Conservation (phyloP, 805 yeast species). For the Pichia deserticola region DNA sequence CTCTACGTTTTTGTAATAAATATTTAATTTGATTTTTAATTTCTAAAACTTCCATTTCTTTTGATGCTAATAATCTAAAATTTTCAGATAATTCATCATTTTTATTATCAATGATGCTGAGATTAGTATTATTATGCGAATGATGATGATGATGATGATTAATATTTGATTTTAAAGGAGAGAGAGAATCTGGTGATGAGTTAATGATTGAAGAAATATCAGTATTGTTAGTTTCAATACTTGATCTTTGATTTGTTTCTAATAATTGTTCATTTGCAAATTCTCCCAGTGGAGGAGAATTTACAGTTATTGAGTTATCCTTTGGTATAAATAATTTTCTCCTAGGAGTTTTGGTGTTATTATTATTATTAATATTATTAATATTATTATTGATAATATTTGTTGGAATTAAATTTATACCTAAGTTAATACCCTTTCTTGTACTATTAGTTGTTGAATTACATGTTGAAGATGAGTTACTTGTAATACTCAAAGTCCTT, state of each 20-base stretch:
- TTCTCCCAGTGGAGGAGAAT: slow-evolving; percentile 1
- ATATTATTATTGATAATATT: not conserved
- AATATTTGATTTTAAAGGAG: not conserved
- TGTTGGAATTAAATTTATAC: slow-evolving; percentile 19
- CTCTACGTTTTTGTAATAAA: slow-evolving; percentile 32
- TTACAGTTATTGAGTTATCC: too few species aligned
- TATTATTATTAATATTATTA: not conserved
- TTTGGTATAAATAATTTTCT: slow-evolving; percentile 1
- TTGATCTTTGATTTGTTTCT: slow-evolving; percentile 1
- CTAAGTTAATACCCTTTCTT: slow-evolving; percentile 26
- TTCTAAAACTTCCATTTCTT: slow-evolving; percentile 63
- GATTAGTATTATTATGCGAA: too few species aligned
- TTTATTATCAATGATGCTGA: not conserved
- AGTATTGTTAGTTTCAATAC: slow-evolving; percentile 1
- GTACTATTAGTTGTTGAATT: slow-evolving; percentile 9
- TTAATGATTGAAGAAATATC: slow-evolving; percentile 1
- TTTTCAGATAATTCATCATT: slow-evolving; percentile 41
- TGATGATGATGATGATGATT: too few species aligned
- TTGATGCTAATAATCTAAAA: slow-evolving; percentile 54
- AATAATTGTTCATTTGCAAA: not conserved
- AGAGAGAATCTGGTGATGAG: not conserved
- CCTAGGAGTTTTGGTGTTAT: slow-evolving; percentile 3
- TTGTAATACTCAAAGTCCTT: slow-evolving; percentile 18
- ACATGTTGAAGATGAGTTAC: slow-evolving; percentile 10
- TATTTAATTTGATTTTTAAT: slow-evolving; percentile 48